phyloP scores from a whole-genome alignment of 257 asterid species.

The Penstemon eatonii region DNA sequence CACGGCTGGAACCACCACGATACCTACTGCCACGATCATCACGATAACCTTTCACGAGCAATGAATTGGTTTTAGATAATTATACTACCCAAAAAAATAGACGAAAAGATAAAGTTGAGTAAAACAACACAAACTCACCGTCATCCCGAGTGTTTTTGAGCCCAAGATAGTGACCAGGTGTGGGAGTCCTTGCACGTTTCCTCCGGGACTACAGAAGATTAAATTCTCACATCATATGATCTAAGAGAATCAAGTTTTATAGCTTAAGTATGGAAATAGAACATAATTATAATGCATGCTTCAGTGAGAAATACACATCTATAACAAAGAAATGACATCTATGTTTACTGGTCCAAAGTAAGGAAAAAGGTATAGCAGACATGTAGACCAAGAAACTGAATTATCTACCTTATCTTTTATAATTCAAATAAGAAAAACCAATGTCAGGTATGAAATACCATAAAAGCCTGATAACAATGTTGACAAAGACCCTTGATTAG shows the following conservation, averaged over 20 bases:
- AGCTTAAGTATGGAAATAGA: slow-evolving; percentile 5
- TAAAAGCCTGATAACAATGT: slow-evolving; percentile 87
- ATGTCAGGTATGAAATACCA: slow-evolving; percentile 83
- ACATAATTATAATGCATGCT: background rate
- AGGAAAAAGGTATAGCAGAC: slow-evolving; percentile 15
- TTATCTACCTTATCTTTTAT: slow-evolving; percentile 23
- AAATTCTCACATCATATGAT: slow-evolving; percentile 28
- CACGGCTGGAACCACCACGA: slow-evolving; percentile 75
- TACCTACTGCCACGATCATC: slow-evolving; percentile 60
- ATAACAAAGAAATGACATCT: slow-evolving; percentile 3
- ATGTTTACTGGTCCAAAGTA: slow-evolving; percentile 22
- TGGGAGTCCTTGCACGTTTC: slow-evolving; percentile 78
- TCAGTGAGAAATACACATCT: background rate
- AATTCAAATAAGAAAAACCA: slow-evolving; percentile 29
- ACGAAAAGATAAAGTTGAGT: background rate
- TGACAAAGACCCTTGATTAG: slow-evolving; percentile 92
- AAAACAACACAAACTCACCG: slow-evolving; percentile 45
- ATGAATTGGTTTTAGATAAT: background rate
- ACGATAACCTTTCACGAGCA: background rate
- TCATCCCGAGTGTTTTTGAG: slow-evolving; percentile 82
- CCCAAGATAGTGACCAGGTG: slow-evolving; percentile 98
- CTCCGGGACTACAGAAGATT: slow-evolving; percentile 54
- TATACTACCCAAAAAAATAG: background rate
- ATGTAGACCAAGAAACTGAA: slow-evolving; percentile 25
- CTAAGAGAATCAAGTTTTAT: slow-evolving; percentile 15